Evolutionary conservation across 805 yeast genomes (phyloP), one percentile per base, ranked within the genome.

Genomic region (Allodekkera sacchari): DNA sequence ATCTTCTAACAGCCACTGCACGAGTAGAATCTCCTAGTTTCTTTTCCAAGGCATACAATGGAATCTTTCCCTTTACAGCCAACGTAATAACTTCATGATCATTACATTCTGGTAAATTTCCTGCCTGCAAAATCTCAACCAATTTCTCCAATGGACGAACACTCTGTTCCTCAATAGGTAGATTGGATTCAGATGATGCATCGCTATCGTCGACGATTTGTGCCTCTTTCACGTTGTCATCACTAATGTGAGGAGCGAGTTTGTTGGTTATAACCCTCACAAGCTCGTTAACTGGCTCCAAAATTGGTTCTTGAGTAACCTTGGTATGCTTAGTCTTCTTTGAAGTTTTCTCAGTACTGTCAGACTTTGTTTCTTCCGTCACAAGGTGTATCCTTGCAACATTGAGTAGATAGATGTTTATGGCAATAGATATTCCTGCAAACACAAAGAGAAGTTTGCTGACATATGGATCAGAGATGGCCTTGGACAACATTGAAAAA

Each of bases 1-100:
- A 76, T 61, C 99, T 82, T 61, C 99, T 88, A 34, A 92, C 80
- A 27, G 71, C 68, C 43, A 92, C 99, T 4, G 99, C 99, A 47
- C 99, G 77, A 7, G 88, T 74, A 37, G 79, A 84, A 53, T 92
- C 92, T 18, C 68, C 82, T 38, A 92, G 70, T 59, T 84, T 89
- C 57, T 89, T 92, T 55, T 92, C 99, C 41, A 92, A 69, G 0
- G 97, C 95, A 54, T 92, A 92, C 34, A 92, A 62, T 22, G 98
- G 97, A 39, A 92, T 61, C 50, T 83, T 83, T 22, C 94, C 94
- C 4, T 68, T 59, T 8, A 74, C 66, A 22, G 80, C 88, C 35
- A 92, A 69, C 2, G 71, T 56, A 2, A 79, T 69, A 41, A 92
- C 73, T 59, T 92, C 95, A 28, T 71, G 77, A 55, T 92, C 72